These are phyloP conservation scores for Raffaelea arxii DNA, from an alignment of 2,329 filamentous ascomycete species.

Conservation along the genomic window DNA sequence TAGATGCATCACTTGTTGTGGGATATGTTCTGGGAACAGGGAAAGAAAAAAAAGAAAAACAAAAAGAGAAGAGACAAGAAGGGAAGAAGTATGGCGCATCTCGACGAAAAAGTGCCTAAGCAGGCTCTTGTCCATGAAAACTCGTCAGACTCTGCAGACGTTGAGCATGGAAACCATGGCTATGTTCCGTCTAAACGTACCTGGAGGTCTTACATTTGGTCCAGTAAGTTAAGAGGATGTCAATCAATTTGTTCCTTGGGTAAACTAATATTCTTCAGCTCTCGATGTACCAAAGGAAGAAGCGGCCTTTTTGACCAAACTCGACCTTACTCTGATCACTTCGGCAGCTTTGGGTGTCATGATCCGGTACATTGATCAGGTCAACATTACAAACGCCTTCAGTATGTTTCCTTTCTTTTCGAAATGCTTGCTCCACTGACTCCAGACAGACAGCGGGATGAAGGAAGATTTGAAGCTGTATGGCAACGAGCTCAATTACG, in stretches of 20 bases:
- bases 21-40: too few relatives aligned
- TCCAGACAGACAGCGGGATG: conserved; percentile 17
- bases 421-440: not conserved
- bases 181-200: conserved; percentile 29
- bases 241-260: too few relatives aligned
- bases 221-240: conserved; percentile 13
- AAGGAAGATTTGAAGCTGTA: conserved; percentile 21
- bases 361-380: conserved; percentile 18
- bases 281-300: conserved; percentile 18
- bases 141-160: too few relatives aligned
- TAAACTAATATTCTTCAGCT: conserved; percentile 5
- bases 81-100: too few relatives aligned
- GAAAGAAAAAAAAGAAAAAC: too few relatives aligned
- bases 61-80: too few relatives aligned
- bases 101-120: too few relatives aligned
- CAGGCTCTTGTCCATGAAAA: too few relatives aligned
- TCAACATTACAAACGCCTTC: conserved; percentile 20
- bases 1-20: too few relatives aligned
- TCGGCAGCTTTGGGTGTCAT: conserved; percentile 17
- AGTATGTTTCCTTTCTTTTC: conserved; percentile 8
- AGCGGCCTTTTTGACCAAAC: conserved; percentile 17
- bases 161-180: too few relatives aligned
- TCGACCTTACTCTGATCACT: conserved; percentile 18
- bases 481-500: conserved; percentile 22
- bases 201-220: conserved; percentile 17